A percentile compares a stretch with the other conserved stretches of the same genome.
phyloP scores from a whole-genome alignment of 495 filamentous ascomycete genomes.

The Penicillium argentinense region DNA sequence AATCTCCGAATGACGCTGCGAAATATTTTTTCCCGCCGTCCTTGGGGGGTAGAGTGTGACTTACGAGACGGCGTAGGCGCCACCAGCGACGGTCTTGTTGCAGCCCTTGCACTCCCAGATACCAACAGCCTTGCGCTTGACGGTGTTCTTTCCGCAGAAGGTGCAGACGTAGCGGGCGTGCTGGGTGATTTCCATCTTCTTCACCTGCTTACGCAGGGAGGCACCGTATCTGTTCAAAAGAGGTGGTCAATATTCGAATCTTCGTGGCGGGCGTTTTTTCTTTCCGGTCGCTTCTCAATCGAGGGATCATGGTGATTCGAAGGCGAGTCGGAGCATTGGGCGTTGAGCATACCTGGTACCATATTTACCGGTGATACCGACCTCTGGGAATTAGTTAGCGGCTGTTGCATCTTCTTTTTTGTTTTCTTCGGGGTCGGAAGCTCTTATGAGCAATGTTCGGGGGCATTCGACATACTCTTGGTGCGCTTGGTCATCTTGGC shows the following conservation, averaged over 20 bases:
- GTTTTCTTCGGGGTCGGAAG: not conserved
- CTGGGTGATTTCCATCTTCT: constrained; percentile 99
- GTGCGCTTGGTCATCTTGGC: constrained; percentile 94
- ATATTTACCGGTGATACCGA: constrained; percentile 79
- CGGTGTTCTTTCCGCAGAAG: constrained; percentile 93
- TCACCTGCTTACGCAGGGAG: constrained; percentile 99
- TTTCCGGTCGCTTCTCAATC: constrained; percentile 16
- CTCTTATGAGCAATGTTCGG: no score
- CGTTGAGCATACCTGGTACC: constrained; percentile 59
- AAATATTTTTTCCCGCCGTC: not conserved
- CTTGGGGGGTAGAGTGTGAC: constrained; percentile 44
- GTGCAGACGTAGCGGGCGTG: constrained; percentile 87
- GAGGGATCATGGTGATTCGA: constrained; percentile 26
- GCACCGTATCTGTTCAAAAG: constrained; percentile 79
- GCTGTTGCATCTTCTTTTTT: no score
- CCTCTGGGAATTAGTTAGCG: constrained; percentile 59
- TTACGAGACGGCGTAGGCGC: constrained; percentile 96
- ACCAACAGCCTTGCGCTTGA: constrained; percentile 88
- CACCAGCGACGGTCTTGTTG: constrained; percentile 93
- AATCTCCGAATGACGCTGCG: no score
- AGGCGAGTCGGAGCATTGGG: constrained; percentile 20
- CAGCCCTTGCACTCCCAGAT: constrained; percentile 96
- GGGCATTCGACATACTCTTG: constrained; percentile 61
- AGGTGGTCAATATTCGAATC: constrained; percentile 30
- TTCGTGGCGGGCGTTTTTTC: constrained; percentile 11